Evolutionary conservation across 306 rosid genomes (phyloP).

Genomic region (Bauhinia variegata): DNA sequence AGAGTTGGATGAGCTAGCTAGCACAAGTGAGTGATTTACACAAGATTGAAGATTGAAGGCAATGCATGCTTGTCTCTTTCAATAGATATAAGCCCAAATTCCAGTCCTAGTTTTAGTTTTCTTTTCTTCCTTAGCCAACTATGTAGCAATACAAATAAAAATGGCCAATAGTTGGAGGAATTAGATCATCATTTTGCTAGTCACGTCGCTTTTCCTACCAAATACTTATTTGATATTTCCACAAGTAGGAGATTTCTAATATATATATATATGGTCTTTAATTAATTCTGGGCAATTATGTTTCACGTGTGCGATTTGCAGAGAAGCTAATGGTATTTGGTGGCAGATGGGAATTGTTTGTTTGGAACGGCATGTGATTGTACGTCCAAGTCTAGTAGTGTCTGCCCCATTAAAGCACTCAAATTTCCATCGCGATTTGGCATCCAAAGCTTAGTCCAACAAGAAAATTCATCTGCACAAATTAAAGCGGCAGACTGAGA

Average conservation of each 20-base stretch:
- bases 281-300: not conserved
- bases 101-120: not conserved
- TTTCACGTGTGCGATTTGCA: not conserved
- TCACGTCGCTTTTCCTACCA: too few species aligned
- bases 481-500: too few species aligned
- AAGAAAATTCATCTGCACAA: too few species aligned
- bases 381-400: slow-evolving; percentile 27
- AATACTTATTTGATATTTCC: too few species aligned
- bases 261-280: too few species aligned
- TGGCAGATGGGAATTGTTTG: slow-evolving; percentile 32
- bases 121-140: too few species aligned
- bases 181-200: too few species aligned
- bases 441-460: slow-evolving; percentile 38
- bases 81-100: not conserved
- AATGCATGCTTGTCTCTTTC: not conserved
- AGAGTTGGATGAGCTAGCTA: too few species aligned
- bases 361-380: slow-evolving; percentile 17
- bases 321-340: slow-evolving; percentile 23
- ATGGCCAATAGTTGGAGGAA: too few species aligned
- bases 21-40: not conserved
- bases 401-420: too few species aligned
- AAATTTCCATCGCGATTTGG: slow-evolving; percentile 39
- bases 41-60: not conserved
- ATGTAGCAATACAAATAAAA: too few species aligned
- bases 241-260: too few species aligned